Evolutionary conservation across 306 rosid species (phyloP), one percentile per base, ranked within the genome.

Genomic region (Rosa lucieae): DNA sequence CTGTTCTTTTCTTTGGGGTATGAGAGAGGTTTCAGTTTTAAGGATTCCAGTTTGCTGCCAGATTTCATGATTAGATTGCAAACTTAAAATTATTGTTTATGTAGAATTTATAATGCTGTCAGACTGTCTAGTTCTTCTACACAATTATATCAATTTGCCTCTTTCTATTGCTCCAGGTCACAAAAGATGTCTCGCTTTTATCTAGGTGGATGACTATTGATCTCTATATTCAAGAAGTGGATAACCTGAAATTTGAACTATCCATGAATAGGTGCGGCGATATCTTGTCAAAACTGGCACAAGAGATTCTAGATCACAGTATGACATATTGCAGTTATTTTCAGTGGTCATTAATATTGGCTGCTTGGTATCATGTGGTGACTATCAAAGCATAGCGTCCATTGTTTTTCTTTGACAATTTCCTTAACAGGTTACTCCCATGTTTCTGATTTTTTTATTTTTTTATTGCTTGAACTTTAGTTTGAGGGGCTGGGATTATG

Each of bases 191-290:
- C 85, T 84, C 96, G 14, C 96, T 94, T 82, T 69, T 94, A 56
- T 94, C 97, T 68, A 89, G 92, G 88, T 94, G 98, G 98, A 94
- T 94, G 96, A 94, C 94, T 40, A 85, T 86, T 81, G 98, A 94
- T 83, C 96, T 94, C 53, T 94, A 94, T 82, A 84, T 94, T 37
- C 87, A 94, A 14, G 98, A 94, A 81, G 79, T 90, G 77, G 98
- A 94, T 86, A 88, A 87, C 87, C 93, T 94, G 77, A 88, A 90
- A 81, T 94, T 94, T 86, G 98, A 94, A 82, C 90, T 94, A 58
- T 94, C 98, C 86, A 94, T 94, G 97, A 88, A 89, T 72, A 89
- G 79, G 52, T 92, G 98, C 90, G 90, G 92, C 66, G 92, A 90
- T 71, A 73, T 70, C 23, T 70, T 94, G 88, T 86, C 88, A 80